phyloP scores from a whole-genome alignment of 1,139 yeast genomes.

The Suhomyces taliae region DNA sequence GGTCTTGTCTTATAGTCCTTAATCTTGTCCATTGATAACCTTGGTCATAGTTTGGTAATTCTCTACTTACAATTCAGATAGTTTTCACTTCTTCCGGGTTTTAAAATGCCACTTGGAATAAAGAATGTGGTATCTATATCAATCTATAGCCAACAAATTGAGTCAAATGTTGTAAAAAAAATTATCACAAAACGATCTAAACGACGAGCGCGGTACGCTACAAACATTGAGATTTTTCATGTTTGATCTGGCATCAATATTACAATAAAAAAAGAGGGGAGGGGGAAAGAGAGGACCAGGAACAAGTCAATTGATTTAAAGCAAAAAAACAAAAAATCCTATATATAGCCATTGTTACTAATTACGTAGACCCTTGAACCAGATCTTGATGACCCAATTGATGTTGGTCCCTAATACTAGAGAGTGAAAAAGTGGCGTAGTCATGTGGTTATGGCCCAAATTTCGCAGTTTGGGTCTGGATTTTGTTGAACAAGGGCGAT shows the following conservation, averaged over 20 bases:
- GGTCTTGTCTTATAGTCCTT: neutral
- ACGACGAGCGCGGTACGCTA: constrained; percentile 8
- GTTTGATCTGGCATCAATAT: neutral
- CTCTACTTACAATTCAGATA: constrained; percentile 6
- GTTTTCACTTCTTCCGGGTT: constrained; percentile 2
- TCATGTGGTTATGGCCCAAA: neutral
- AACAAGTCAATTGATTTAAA: too few relatives aligned
- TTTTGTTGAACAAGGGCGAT: constrained; percentile 10
- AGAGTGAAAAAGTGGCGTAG: too few relatives aligned
- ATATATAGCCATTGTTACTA: too few relatives aligned
- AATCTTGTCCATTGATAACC: too few relatives aligned
- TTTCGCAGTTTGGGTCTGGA: neutral
- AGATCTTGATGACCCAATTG: too few relatives aligned
- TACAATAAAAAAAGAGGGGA: too few relatives aligned
- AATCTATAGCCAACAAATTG: constrained; percentile 9
- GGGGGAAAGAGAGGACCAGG: too few relatives aligned
- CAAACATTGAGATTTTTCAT: neutral
- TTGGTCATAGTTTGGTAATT: neutral
- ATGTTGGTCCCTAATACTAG: too few relatives aligned
- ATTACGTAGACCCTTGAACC: too few relatives aligned
- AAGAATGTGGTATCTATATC: constrained; percentile 4
- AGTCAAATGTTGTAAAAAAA: constrained; percentile 7
- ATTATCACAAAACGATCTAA: constrained; percentile 6
- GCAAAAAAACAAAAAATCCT: too few relatives aligned
- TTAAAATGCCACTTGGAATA: constrained; percentile 2